Conservation (phyloP, 306 rosid genomes). For the Urtica urens region DNA sequence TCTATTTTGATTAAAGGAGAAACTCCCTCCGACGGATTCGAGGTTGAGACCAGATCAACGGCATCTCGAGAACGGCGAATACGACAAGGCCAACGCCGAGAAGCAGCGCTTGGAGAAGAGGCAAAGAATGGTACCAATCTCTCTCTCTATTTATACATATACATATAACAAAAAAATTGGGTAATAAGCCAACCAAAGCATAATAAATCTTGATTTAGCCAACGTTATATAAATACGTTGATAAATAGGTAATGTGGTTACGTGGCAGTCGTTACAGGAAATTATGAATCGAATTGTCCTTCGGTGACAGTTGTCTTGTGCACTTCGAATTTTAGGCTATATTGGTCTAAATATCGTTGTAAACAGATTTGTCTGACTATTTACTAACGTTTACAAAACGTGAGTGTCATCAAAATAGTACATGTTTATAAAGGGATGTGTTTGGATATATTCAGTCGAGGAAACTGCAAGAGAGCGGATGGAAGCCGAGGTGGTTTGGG, state of each 20-base stretch:
- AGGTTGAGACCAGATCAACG: conserved; percentile 98
- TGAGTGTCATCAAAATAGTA: too few species aligned
- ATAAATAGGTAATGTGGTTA: too few species aligned
- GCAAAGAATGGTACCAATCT: conserved; percentile 74
- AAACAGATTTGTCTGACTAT: too few species aligned
- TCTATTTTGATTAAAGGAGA: conserved; percentile 98
- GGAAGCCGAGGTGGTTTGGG: conserved; percentile 87
- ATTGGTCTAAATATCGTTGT: too few species aligned
- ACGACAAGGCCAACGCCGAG: conserved; percentile 83
- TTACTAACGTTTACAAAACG: too few species aligned
- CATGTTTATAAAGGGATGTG: neutral
- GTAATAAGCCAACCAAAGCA: too few species aligned
- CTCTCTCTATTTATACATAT: neutral
- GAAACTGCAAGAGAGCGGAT: conserved; percentile 91
- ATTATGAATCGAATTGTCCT: neutral
- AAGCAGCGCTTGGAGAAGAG: conserved; percentile 86
- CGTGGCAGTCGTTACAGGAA: too few species aligned
- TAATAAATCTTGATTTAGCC: too few species aligned
- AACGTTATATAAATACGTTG: too few species aligned
- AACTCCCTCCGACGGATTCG: conserved; percentile 98
- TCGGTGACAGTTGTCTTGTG: too few species aligned
- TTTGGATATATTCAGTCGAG: conserved; percentile 43
- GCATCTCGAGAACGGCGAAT: conserved; percentile 91
- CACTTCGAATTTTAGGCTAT: too few species aligned
- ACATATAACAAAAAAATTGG: too few species aligned